These are phyloP conservation scores for Phytophthora capsici DNA, from an alignment of 352 stramenopile genomes.

Conservation along the genomic window DNA sequence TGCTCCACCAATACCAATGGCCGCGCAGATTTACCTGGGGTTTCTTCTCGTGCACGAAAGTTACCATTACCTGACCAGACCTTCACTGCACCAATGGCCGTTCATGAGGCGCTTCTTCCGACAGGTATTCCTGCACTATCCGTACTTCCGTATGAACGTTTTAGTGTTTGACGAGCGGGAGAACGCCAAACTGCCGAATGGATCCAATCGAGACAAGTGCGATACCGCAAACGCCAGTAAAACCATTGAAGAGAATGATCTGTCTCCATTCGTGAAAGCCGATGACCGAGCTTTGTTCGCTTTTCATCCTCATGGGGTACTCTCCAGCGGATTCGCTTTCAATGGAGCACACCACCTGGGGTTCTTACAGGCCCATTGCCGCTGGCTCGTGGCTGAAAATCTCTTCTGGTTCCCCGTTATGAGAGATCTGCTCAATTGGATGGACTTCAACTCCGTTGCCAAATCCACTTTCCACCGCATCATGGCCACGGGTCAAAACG, in stretches of 20 bases:
- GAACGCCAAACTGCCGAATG: slow-evolving; percentile 11
- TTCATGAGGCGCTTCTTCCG: slow-evolving; percentile 45
- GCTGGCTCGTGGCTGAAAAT: slow-evolving; percentile 71
- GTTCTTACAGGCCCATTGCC: slow-evolving; percentile 51
- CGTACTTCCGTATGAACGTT: slow-evolving; percentile 53
- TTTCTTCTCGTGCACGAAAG: slow-evolving; percentile 52
- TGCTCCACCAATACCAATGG: slow-evolving; percentile 12
- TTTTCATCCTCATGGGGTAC: slow-evolving; percentile 76
- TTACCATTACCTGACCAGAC: slow-evolving; percentile 40
- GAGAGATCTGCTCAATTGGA: slow-evolving; percentile 66
- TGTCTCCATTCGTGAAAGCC: slow-evolving; percentile 14
- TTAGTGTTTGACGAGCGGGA: slow-evolving; percentile 51
- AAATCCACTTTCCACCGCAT: slow-evolving; percentile 53
- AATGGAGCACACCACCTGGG: slow-evolving; percentile 61
- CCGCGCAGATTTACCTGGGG: slow-evolving; percentile 35
- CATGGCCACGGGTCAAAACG: slow-evolving; percentile 59
- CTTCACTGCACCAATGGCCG: slow-evolving; percentile 46
- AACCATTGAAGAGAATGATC: slow-evolving; percentile 16
- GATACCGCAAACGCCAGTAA: slow-evolving; percentile 8
- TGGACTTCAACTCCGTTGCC: slow-evolving; percentile 54
- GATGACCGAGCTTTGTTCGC: slow-evolving; percentile 37
- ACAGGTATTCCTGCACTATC: slow-evolving; percentile 49
- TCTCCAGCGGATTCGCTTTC: slow-evolving; percentile 53
- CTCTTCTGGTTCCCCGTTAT: slow-evolving; percentile 70
- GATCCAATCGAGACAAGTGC: slow-evolving; percentile 10